A percentile compares a stretch with the other conserved stretches of the same genome.
Evolutionary conservation across 306 rosid species (phyloP).

Genomic region (Rubus parviflorus): DNA sequence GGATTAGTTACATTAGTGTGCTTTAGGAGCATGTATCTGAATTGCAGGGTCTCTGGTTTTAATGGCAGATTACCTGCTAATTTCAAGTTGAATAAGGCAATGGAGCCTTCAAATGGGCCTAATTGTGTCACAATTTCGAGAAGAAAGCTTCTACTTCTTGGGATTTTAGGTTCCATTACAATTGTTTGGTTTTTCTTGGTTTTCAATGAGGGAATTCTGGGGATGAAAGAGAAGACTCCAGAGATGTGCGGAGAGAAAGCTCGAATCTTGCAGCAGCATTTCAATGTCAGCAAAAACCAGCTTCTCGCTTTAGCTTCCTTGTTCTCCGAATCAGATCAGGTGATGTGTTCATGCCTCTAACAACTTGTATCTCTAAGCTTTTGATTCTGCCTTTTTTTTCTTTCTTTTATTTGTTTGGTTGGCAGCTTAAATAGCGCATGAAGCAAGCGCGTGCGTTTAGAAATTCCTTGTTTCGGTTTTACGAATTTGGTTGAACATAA

Average conservation of each 20-base stretch:
- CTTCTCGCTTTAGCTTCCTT: conserved; percentile 58
- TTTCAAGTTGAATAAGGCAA: conserved; percentile 57
- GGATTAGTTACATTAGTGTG: conserved; percentile 32
- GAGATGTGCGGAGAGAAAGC: conserved; percentile 48
- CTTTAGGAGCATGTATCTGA: conserved; percentile 63
- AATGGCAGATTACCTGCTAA: conserved; percentile 55
- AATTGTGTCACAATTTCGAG: conserved; percentile 49
- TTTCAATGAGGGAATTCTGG: conserved; percentile 35
- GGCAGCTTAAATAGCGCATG: not conserved
- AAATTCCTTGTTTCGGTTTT: not conserved
- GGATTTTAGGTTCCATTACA: conserved; percentile 46
- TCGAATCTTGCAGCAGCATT: conserved; percentile 53
- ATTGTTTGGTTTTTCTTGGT: conserved; percentile 45
- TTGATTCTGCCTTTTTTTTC: conserved; percentile 4
- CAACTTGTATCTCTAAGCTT: conserved; percentile 13
- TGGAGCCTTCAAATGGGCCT: conserved; percentile 50
- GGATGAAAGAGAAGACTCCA: conserved; percentile 36
- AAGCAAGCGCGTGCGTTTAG: not conserved
- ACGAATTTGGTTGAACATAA: not conserved
- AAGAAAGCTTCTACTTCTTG: conserved; percentile 45
- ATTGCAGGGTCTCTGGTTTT: conserved; percentile 53
- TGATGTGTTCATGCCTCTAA: conserved; percentile 23
- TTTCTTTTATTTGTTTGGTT: conserved; percentile 13
- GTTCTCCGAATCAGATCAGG: conserved; percentile 86
- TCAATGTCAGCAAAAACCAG: conserved; percentile 67